Percentiles rank a stretch among this genome's conserved stretches.
Evolutionary conservation across 345 rosid species (phyloP).

Genomic region (Rhizophora apiculata): DNA sequence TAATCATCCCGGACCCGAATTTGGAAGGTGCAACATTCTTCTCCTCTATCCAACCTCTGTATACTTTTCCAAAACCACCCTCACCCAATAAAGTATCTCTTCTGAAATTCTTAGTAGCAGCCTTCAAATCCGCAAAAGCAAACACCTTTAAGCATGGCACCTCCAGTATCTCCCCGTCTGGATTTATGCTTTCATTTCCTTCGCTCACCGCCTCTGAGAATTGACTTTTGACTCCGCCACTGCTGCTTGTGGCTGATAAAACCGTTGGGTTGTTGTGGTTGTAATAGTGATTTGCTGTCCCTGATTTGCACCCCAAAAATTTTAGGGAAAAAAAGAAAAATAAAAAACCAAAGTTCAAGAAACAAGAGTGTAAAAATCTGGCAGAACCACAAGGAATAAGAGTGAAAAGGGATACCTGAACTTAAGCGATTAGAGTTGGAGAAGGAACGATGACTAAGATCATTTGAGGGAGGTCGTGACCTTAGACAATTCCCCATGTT

Average conservation of each 20-base stretch:
- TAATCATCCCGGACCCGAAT: slow-evolving; percentile 50
- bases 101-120: slow-evolving; percentile 59
- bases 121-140: slow-evolving; percentile 54
- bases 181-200: slow-evolving; percentile 17
- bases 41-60: slow-evolving; percentile 76
- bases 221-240: slow-evolving; percentile 40
- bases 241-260: slow-evolving; percentile 35
- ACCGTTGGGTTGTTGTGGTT: slow-evolving; percentile 29
- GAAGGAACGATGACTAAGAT: slow-evolving; percentile 3
- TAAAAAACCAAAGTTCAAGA: neutral
- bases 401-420: slow-evolving; percentile 26
- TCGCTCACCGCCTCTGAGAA: slow-evolving; percentile 39
- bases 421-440: slow-evolving; percentile 5
- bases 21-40: slow-evolving; percentile 58
- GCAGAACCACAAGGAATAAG: neutral
- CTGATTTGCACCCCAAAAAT: slow-evolving; percentile 11
- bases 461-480: slow-evolving; percentile 23
- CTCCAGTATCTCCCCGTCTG: slow-evolving; percentile 34
- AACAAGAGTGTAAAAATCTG: neutral
- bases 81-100: slow-evolving; percentile 65
- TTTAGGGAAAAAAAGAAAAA: neutral
- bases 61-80: slow-evolving; percentile 84
- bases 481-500: slow-evolving; percentile 46
- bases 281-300: slow-evolving; percentile 19
- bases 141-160: slow-evolving; percentile 46